A percentile compares a stretch with the other conserved stretches of the same genome.
phyloP scores from a whole-genome alignment of 495 filamentous ascomycete genomes.

The Staphylotrichum tortipilum region DNA sequence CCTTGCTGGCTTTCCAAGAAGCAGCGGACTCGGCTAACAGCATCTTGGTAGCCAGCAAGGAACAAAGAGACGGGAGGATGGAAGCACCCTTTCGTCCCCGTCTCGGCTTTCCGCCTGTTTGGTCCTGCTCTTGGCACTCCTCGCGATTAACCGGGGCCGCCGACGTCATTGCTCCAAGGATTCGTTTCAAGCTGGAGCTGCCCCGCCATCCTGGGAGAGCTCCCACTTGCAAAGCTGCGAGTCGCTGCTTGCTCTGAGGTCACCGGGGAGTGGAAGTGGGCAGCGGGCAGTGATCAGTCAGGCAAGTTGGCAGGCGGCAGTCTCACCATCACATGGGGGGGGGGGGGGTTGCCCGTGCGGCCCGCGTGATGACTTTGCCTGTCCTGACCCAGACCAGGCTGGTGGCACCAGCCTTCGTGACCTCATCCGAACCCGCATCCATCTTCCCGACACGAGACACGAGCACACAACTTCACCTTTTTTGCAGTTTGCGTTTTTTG shows the following conservation, averaged over 20 bases:
- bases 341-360: too few relatives aligned
- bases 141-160: conserved; percentile 16
- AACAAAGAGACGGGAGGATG: too few relatives aligned
- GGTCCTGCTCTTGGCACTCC: background rate
- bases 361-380: conserved; percentile 2
- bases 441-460: too few relatives aligned
- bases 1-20: too few relatives aligned
- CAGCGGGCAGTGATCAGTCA: background rate
- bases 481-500: too few relatives aligned
- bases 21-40: too few relatives aligned
- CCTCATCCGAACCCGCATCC: background rate
- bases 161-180: conserved; percentile 29
- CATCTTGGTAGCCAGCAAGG: too few relatives aligned
- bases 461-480: too few relatives aligned
- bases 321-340: conserved; percentile 23
- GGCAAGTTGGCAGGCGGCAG: conserved; percentile 1
- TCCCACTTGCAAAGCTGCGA: too few relatives aligned
- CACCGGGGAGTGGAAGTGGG: conserved; percentile 4
- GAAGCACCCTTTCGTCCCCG: too few relatives aligned
- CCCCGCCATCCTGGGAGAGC: too few relatives aligned
- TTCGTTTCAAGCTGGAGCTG: background rate
- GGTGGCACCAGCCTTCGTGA: background rate
- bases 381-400: background rate
- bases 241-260: conserved; percentile 7
- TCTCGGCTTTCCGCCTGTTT: background rate